A percentile compares a stretch with the other conserved stretches of the same genome.
Conservation (phyloP, 2,329 filamentous ascomycete species). For the Fusarium sp. region DNA sequence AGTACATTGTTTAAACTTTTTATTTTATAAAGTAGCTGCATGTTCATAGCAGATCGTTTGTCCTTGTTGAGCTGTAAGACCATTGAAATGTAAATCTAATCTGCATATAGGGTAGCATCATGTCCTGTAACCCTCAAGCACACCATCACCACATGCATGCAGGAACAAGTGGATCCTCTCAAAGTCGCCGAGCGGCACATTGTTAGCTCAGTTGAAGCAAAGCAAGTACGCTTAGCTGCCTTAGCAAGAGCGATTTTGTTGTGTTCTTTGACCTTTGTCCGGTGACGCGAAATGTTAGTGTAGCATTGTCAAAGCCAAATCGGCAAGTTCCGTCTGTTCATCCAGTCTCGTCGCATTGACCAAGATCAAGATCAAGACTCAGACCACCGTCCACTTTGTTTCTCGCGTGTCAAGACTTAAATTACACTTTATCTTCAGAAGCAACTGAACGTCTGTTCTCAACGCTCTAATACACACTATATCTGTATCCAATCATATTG, state of each 20-base stretch:
- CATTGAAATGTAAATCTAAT: neutral
- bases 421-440: neutral
- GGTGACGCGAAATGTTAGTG: neutral
- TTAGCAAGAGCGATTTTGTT: neutral
- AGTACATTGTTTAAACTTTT: neutral
- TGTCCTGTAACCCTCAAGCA: neutral
- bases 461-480: neutral
- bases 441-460: neutral
- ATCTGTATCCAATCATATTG: neutral
- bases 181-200: neutral
- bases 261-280: neutral
- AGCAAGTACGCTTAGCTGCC: neutral
- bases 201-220: neutral
- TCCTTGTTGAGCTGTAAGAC: neutral
- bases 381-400: neutral
- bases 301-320: neutral
- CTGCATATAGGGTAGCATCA: neutral
- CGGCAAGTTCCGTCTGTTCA: neutral
- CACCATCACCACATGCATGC: neutral
- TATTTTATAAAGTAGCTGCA: neutral
- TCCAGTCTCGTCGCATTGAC: neutral
- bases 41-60: neutral
- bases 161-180: neutral
- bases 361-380: neutral
- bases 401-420: neutral